Evolutionary conservation across 768 basidiomycete species (phyloP).

Genomic region (Galerina sulciceps): DNA sequence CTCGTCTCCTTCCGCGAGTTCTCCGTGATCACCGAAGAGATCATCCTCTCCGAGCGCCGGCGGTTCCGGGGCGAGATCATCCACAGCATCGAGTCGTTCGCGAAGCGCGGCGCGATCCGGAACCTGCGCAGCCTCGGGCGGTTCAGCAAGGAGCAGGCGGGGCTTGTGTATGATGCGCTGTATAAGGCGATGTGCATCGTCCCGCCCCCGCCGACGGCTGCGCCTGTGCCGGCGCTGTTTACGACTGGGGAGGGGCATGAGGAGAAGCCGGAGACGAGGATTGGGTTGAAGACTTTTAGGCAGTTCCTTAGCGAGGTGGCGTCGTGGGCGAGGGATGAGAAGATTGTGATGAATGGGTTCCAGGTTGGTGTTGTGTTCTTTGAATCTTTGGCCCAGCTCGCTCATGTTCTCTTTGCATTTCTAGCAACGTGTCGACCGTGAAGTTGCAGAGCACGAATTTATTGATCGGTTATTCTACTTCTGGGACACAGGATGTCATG

Average conservation of each 20-base stretch:
- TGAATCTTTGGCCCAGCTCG: not conserved
- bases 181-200: constrained; percentile 83
- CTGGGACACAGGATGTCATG: constrained; percentile 85
- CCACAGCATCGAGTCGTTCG: constrained; percentile 91
- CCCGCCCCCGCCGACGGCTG: constrained; percentile 62
- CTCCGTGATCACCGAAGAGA: constrained; percentile 93
- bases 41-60: constrained; percentile 84
- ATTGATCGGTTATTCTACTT: constrained; percentile 93
- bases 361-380: constrained; percentile 50
- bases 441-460: constrained; percentile 94
- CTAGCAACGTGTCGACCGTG: constrained; percentile 85
- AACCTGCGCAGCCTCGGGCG: constrained; percentile 80
- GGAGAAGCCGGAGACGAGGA: constrained; percentile 88
- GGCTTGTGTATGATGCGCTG: constrained; percentile 89
- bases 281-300: constrained; percentile 84
- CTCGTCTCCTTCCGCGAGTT: constrained; percentile 98
- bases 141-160: constrained; percentile 87
- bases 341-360: constrained; percentile 90
- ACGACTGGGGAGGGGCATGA: constrained; percentile 63
- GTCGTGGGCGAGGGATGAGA: constrained; percentile 96
- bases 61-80: constrained; percentile 89
- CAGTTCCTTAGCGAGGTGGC: constrained; percentile 90
- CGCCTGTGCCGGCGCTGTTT: constrained; percentile 56
- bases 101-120: constrained; percentile 88
- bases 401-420: not conserved